Evolutionary conservation across 345 rosid species (phyloP).

Genomic region (Dimocarpus longan): DNA sequence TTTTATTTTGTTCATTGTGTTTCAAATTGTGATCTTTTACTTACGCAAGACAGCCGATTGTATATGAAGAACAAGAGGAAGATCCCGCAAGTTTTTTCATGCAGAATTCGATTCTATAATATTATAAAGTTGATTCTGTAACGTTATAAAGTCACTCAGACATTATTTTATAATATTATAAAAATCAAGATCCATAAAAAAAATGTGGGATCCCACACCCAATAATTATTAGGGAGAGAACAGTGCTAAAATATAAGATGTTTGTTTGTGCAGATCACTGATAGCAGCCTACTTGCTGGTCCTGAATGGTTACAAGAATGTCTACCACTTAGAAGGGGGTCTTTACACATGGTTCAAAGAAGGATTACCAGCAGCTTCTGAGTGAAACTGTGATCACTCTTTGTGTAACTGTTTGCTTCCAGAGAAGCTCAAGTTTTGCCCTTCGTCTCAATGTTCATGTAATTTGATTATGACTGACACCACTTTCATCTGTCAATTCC

Average conservation of each 20-base stretch:
- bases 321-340: slow-evolving; percentile 94
- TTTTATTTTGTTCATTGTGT: neutral
- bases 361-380: slow-evolving; percentile 67
- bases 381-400: slow-evolving; percentile 26
- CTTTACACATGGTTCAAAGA: slow-evolving; percentile 83
- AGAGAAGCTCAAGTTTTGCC: slow-evolving; percentile 35
- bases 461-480: slow-evolving; percentile 4
- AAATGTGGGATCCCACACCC: too few relatives aligned
- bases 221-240: neutral
- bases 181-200: too few relatives aligned
- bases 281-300: slow-evolving; percentile 95
- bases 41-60: too few relatives aligned
- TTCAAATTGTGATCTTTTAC: neutral
- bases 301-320: slow-evolving; percentile 80
- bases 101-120: too few relatives aligned
- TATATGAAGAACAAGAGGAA: too few relatives aligned
- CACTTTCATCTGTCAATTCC: slow-evolving; percentile 6
- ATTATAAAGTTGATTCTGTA: too few relatives aligned
- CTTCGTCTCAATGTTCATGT: slow-evolving; percentile 3
- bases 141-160: too few relatives aligned
- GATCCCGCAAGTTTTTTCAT: too few relatives aligned
- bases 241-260: neutral
- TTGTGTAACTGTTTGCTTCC: slow-evolving; percentile 18
- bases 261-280: slow-evolving; percentile 65
- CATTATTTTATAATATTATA: too few relatives aligned